These are phyloP conservation scores for Lactuca saligna DNA, from an alignment of 129 eudicot genomes.

Conservation along the genomic window DNA sequence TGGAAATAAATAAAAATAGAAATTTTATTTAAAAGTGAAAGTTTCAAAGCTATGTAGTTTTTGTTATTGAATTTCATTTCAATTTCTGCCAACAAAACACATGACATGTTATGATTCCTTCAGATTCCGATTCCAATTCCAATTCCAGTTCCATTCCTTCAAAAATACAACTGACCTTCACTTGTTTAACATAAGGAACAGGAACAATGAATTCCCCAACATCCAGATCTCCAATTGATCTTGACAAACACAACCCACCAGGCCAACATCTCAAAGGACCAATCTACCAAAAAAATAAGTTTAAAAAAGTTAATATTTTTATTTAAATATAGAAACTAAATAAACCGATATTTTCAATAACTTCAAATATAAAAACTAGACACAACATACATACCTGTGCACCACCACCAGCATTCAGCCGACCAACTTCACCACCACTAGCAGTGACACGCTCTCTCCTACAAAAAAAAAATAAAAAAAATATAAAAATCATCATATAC, in stretches of 20 bases:
- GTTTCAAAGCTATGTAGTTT: too few relatives aligned
- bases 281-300: slow-evolving; percentile 44
- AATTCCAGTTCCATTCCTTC: too few relatives aligned
- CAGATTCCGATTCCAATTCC: too few relatives aligned
- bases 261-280: slow-evolving; percentile 99
- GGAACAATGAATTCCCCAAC: slow-evolving; percentile 98
- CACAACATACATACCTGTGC: slow-evolving; percentile 72
- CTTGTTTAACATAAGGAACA: slow-evolving; percentile 95
- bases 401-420: slow-evolving; percentile 97
- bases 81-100: too few relatives aligned
- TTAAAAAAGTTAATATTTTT: too few relatives aligned
- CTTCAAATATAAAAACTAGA: neutral
- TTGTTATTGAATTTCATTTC: too few relatives aligned
- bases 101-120: too few relatives aligned
- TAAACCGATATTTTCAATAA: neutral
- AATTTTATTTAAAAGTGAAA: too few relatives aligned
- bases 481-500: neutral
- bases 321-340: neutral
- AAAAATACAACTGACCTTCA: slow-evolving; percentile 58
- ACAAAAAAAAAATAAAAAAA: slow-evolving; percentile 23
- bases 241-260: slow-evolving; percentile 94
- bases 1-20: too few relatives aligned
- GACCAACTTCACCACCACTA: slow-evolving; percentile 97
- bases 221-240: slow-evolving; percentile 94
- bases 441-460: slow-evolving; percentile 93